These are phyloP conservation scores for Globisporangium cystogenes DNA, from an alignment of 352 stramenopile species.

Conservation along the genomic window DNA sequence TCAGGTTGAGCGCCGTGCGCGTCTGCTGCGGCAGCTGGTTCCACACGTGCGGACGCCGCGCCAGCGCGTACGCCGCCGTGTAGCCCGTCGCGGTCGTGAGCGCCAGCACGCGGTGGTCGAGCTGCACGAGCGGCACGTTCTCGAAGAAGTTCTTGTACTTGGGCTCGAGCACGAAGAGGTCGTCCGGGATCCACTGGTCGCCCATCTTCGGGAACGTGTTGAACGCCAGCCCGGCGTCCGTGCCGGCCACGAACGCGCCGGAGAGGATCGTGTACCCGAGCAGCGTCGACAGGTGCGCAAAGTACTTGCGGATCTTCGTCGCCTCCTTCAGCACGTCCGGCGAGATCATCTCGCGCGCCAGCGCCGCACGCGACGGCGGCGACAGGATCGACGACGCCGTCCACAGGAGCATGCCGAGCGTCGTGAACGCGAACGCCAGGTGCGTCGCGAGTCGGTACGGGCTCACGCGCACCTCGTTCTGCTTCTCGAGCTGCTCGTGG, in stretches of 20 bases:
- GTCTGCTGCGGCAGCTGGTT: conserved; percentile 76
- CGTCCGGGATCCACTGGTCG: conserved; percentile 92
- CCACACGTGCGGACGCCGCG: conserved; percentile 74
- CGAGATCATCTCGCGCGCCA: conserved; percentile 77
- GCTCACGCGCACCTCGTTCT: conserved; percentile 96
- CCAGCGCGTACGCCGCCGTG: conserved; percentile 57
- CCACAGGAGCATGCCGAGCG: conserved; percentile 94
- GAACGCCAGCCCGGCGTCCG: conserved; percentile 97
- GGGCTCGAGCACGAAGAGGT: conserved; percentile 88
- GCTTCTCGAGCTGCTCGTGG: conserved; percentile 63
- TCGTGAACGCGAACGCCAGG: conserved; percentile 96
- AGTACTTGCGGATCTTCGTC: conserved; percentile 54
- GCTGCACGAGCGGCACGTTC: conserved; percentile 98
- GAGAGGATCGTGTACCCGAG: conserved; percentile 83
- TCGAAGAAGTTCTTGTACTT: conserved; percentile 97
- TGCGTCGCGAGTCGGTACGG: conserved; percentile 97
- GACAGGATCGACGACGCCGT: conserved; percentile 90
- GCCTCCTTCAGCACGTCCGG: conserved; percentile 68
- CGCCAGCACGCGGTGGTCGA: conserved; percentile 96
- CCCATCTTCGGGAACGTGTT: conserved; percentile 98
- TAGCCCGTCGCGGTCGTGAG: conserved; percentile 84
- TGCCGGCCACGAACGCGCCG: conserved; percentile 97
- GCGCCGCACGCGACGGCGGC: conserved; percentile 52
- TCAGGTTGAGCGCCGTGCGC: conserved; percentile 76
- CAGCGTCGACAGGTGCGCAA: conserved; percentile 52